phyloP scores from a whole-genome alignment of 495 filamentous ascomycete species.

The Gamarada debralockiae region DNA sequence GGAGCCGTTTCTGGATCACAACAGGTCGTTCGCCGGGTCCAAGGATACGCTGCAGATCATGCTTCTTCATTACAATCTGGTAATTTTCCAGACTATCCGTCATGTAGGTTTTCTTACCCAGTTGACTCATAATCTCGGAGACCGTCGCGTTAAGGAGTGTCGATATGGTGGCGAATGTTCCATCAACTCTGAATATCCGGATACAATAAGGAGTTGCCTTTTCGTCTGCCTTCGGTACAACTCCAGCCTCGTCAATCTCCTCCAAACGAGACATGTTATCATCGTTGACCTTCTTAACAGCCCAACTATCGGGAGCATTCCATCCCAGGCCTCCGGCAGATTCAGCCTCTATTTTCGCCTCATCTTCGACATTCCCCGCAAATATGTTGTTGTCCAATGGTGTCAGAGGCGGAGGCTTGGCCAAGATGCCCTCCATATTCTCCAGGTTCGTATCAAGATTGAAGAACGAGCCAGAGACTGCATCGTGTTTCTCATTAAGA shows the following conservation, averaged over 20 bases:
- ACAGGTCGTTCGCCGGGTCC: constrained; percentile 76
- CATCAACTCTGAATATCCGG: constrained; percentile 90
- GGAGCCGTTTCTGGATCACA: constrained; percentile 84
- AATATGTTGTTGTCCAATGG: constrained; percentile 56
- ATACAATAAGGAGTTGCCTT: constrained; percentile 76
- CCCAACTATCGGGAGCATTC: constrained; percentile 94
- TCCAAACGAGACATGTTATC: constrained; percentile 54
- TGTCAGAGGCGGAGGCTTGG: constrained; percentile 55
- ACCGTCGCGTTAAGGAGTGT: constrained; percentile 78
- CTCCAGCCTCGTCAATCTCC: constrained; percentile 58
- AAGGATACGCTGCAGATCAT: constrained; percentile 82
- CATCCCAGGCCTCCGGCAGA: constrained; percentile 52
- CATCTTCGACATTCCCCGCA: constrained; percentile 45
- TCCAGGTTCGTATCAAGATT: constrained; percentile 79
- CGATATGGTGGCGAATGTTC: constrained; percentile 88
- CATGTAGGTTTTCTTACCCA: constrained; percentile 88
- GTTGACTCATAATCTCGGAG: constrained; percentile 72
- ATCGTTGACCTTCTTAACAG: constrained; percentile 65
- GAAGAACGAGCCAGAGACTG: constrained; percentile 49
- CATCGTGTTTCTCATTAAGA: constrained; percentile 42
- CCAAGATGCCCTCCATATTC: constrained; percentile 81
- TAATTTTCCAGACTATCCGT: constrained; percentile 89
- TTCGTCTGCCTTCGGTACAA: constrained; percentile 58
- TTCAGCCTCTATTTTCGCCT: constrained; percentile 31
- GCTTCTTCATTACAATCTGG: constrained; percentile 90